Conservation (phyloP, 148 eudicot genomes). For the Chenopodium berlandieri region DNA sequence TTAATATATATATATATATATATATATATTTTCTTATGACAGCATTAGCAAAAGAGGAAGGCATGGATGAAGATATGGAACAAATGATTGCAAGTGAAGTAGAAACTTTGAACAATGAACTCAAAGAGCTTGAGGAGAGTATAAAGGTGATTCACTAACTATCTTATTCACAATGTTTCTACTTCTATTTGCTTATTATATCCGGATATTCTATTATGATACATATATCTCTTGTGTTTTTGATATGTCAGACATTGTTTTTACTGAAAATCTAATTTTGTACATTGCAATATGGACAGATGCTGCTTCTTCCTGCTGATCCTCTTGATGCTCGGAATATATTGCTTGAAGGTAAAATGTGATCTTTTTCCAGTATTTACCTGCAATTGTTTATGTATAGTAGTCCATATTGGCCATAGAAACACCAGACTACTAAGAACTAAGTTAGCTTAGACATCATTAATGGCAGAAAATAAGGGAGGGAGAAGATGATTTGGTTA, state of each 20-base stretch:
- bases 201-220: neutral
- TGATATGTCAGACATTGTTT: neutral
- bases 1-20: too few species aligned
- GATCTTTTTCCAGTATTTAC: neutral
- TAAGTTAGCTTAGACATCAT: too few species aligned
- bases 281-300: slow-evolving; percentile 37
- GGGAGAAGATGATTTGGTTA: too few species aligned
- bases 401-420: neutral
- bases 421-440: neutral
- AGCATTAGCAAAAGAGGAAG: slow-evolving; percentile 81
- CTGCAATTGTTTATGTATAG: neutral
- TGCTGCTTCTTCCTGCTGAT: slow-evolving; percentile 84
- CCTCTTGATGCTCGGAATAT: slow-evolving; percentile 95
- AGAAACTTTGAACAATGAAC: slow-evolving; percentile 55
- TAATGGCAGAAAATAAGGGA: too few species aligned
- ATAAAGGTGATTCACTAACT: slow-evolving; percentile 56
- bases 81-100: slow-evolving; percentile 84
- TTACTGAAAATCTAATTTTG: neutral
- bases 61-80: slow-evolving; percentile 78
- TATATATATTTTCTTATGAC: slow-evolving; percentile 16
- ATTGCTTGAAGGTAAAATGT: slow-evolving; percentile 81
- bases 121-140: slow-evolving; percentile 71
- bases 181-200: neutral
- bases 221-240: neutral
- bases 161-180: neutral